Evolutionary conservation across 2,329 filamentous ascomycete genomes (phyloP).

Genomic region (Dactylonectria macrodidyma): DNA sequence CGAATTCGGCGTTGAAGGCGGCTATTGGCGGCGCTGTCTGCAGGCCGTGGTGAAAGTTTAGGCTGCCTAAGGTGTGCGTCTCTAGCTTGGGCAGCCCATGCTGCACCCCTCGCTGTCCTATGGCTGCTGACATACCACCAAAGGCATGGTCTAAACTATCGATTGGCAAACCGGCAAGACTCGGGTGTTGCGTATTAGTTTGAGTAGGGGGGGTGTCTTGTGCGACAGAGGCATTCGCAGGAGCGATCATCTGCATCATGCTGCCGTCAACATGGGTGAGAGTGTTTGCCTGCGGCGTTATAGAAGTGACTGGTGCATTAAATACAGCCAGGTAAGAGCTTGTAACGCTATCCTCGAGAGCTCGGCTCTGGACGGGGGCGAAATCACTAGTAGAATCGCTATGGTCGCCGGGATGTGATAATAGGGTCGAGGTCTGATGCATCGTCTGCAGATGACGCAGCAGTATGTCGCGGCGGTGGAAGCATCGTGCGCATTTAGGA

Average conservation of each 20-base stretch:
- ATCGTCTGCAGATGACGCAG: conserved; percentile 98
- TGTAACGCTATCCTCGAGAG: conserved; percentile 93
- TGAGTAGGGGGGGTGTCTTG: conserved; percentile 68
- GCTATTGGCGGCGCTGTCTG: conserved; percentile 82
- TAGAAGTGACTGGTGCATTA: conserved; percentile 67
- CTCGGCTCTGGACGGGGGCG: conserved; percentile 76
- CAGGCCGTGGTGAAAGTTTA: conserved; percentile 78
- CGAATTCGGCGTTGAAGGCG: conserved; percentile 71
- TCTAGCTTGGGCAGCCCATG: conserved; percentile 87
- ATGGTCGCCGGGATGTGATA: conserved; percentile 87
- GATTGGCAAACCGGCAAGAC: conserved; percentile 77
- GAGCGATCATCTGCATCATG: conserved; percentile 79
- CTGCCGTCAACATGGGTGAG: conserved; percentile 92
- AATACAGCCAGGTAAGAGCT: conserved; percentile 62
- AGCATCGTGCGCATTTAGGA: conserved; percentile 93
- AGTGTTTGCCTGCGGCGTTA: conserved; percentile 94
- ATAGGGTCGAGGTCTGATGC: conserved; percentile 91
- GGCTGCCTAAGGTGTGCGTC: conserved; percentile 76
- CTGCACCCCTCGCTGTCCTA: conserved; percentile 76
- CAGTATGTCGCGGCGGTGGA: conserved; percentile 91
- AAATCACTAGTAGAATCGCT: conserved; percentile 89
- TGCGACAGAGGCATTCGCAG: conserved; percentile 67
- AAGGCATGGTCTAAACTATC: conserved; percentile 75
- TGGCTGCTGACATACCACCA: conserved; percentile 78
- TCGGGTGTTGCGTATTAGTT: conserved; percentile 81